phyloP scores from a whole-genome alignment of 495 filamentous ascomycete genomes.

The Barbatosphaeria neglecta region DNA sequence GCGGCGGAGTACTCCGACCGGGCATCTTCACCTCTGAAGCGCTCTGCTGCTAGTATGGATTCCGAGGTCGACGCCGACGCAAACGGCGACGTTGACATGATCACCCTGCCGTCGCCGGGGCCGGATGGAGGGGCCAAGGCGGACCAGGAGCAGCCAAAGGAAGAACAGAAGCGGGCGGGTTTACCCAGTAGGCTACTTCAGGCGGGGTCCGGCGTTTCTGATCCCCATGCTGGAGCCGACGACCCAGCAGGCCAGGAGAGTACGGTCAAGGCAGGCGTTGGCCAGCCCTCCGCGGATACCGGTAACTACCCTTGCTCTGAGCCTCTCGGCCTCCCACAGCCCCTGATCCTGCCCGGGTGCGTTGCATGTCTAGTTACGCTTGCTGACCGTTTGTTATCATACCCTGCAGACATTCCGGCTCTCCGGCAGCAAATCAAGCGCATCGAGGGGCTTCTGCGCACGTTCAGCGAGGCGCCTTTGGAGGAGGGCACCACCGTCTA shows the following conservation, averaged over 20 bases:
- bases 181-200: too few relatives aligned
- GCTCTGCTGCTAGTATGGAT: slow-evolving; percentile 43
- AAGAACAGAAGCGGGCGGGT: not conserved
- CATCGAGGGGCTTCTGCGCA: slow-evolving; percentile 51
- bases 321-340: too few relatives aligned
- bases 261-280: not conserved
- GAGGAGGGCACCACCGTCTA: slow-evolving; percentile 64
- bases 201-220: too few relatives aligned
- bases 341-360: not conserved
- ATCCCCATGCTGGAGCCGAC: too few relatives aligned
- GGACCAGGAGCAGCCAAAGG: not conserved
- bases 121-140: not conserved
- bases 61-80: slow-evolving; percentile 20
- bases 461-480: slow-evolving; percentile 37
- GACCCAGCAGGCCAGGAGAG: too few relatives aligned
- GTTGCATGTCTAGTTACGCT: not conserved
- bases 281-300: not conserved
- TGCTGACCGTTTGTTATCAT: not conserved
- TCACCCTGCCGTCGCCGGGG: slow-evolving; percentile 8
- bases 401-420: slow-evolving; percentile 31
- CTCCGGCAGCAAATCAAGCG: slow-evolving; percentile 68
- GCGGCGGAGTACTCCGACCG: slow-evolving; percentile 37
- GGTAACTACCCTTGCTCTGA: not conserved
- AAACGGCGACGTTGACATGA: slow-evolving; percentile 41
- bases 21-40: slow-evolving; percentile 43